Evolutionary conservation across 257 asterid genomes (phyloP), one percentile per base, ranked within the genome.

Genomic region (Osmanthus fragrans): DNA sequence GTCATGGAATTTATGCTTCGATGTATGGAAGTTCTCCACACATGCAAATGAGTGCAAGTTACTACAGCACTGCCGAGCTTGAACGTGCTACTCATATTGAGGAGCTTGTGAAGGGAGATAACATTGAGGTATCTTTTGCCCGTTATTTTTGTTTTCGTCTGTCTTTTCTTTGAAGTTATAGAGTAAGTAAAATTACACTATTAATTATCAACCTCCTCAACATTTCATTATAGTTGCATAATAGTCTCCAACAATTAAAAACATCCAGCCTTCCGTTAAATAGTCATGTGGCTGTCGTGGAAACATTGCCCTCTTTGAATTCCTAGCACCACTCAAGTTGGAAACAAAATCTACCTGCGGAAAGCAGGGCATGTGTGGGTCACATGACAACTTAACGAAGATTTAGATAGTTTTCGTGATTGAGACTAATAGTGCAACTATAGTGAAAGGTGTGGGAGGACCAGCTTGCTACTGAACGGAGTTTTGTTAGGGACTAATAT

Each of bases 41-140:
- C 7, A 86, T 93, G 98, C 99, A 96, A 82, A 85, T 96, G 89
- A 93, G 78, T 86, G 99, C 98, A 32, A 96, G 99, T 82, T 90
- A 82, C 87, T 92, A 91, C 65, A 85, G 92, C 34, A 96, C 98
- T 45, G 86, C 94, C 36, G 98, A 93, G 90, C 99, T 96, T n/a
- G 99, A 96, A 82, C 83, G 87, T 77, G 94, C 98, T 29, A 89
- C 92, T 13, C 98, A 81, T 76, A 36, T 82, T 34, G 97, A 89
- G 85, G 84, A 92, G 83, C 96, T 96, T 30, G 87, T 85, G 25
- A 87, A 87, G 85, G 88, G 94, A 75, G 92, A 92, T 19, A 74
- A 80, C 88, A 92, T 96, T 32, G 98, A 93, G 99, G 99, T 95
- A 89, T 47, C 34, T 51, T 19, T 56, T 21, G 19, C 66, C 32